Percentiles rank a stretch among this genome's conserved stretches.
These are phyloP conservation scores for Hippophae tibetana DNA, from an alignment of 306 rosid genomes.

Conservation along the genomic window DNA sequence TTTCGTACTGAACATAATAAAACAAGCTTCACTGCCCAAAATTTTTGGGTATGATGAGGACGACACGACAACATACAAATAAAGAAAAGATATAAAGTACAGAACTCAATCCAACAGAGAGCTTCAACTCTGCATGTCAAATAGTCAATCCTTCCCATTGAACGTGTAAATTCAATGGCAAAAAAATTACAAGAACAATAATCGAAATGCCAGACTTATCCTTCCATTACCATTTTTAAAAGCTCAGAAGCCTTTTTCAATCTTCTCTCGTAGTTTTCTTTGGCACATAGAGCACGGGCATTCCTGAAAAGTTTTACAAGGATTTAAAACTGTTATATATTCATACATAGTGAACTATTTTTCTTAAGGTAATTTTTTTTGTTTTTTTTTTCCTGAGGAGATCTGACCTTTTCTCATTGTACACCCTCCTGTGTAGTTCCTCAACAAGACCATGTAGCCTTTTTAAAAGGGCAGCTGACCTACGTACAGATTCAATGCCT, in stretches of 20 bases:
- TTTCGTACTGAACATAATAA: too few species aligned
- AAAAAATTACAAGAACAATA: not conserved
- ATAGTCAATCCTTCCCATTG: not conserved
- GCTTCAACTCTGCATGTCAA: not conserved
- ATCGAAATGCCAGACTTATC: slow-evolving; percentile 2
- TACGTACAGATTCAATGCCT: slow-evolving; percentile 51
- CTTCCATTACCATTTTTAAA: slow-evolving; percentile 34
- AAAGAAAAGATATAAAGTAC: too few species aligned
- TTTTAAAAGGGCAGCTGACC: slow-evolving; percentile 49
- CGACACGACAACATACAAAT: too few species aligned
- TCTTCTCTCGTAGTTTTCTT: slow-evolving; percentile 53
- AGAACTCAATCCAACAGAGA: not conserved
- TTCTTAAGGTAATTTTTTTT: not conserved
- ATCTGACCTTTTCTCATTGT: slow-evolving; percentile 55
- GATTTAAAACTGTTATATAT: not conserved
- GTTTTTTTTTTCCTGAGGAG: not conserved
- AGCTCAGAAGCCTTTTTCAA: slow-evolving; percentile 62
- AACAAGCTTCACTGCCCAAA: too few species aligned
- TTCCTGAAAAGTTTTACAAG: slow-evolving; percentile 34
- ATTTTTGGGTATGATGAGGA: too few species aligned
- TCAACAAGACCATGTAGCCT: slow-evolving; percentile 64
- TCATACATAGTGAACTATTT: too few species aligned
- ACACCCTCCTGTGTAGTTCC: slow-evolving; percentile 47
- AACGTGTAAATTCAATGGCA: slow-evolving; percentile 12
- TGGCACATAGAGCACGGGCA: slow-evolving; percentile 28